A percentile compares a stretch with the other conserved stretches of the same genome.
Evolutionary conservation across 2,329 filamentous ascomycete species (phyloP).

Genomic region (Apiospora arundinis): DNA sequence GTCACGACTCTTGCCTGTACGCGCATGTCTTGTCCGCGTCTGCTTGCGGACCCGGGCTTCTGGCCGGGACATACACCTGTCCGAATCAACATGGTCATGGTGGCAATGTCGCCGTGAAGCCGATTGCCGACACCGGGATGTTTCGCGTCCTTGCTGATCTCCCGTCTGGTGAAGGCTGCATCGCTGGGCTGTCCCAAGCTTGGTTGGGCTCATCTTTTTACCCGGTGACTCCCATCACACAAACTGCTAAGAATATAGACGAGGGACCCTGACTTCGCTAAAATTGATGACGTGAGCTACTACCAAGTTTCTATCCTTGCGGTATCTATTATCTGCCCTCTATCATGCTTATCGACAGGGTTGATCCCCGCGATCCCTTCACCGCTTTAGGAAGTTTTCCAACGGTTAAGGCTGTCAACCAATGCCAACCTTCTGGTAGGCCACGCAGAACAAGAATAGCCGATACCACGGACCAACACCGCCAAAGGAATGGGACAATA

Average conservation of each 20-base stretch:
- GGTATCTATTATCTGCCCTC: background rate
- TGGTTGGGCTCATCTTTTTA: background rate
- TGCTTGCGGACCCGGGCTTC: background rate
- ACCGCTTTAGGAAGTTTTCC: conserved; percentile 19
- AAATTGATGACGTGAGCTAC: background rate
- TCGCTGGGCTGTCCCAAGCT: background rate
- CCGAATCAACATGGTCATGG: background rate
- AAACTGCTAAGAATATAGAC: background rate
- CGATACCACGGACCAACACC: background rate
- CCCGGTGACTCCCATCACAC: background rate
- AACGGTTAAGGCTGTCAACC: conserved; percentile 10
- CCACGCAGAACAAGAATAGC: background rate
- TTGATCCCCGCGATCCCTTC: conserved; percentile 1
- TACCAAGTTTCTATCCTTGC: conserved; percentile 13
- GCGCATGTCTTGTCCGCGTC: background rate
- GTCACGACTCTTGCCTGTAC: background rate
- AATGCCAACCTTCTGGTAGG: background rate
- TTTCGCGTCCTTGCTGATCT: background rate
- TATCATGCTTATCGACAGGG: conserved; percentile 10
- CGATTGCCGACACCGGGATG: conserved; percentile 12
- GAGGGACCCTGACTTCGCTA: conserved; percentile 2
- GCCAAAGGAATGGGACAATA: background rate
- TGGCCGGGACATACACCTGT: background rate
- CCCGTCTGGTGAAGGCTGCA: background rate
- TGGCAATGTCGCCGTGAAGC: background rate